These are phyloP conservation scores for Truncatella angustata DNA, from an alignment of 2,329 filamentous ascomycete species.

Conservation along the genomic window DNA sequence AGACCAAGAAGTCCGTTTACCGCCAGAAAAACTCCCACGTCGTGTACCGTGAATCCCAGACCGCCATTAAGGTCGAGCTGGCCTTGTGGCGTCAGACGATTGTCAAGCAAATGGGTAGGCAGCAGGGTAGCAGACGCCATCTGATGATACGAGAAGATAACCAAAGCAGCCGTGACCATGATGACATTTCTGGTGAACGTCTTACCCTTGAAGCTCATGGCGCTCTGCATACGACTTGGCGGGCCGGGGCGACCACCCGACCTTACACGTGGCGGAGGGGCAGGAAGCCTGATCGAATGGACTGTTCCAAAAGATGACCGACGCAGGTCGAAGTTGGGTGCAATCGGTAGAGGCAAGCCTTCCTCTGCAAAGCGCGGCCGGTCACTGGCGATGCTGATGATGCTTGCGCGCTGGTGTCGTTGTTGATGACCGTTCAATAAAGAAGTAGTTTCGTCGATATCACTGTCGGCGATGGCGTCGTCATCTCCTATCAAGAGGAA, in stretches of 20 bases:
- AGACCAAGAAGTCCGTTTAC: conserved; percentile 71
- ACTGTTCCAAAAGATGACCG: conserved; percentile 40
- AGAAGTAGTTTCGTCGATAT: conserved; percentile 26
- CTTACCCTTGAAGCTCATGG: conserved; percentile 21
- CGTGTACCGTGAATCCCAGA: conserved; percentile 62
- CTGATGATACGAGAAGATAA: conserved; percentile 43
- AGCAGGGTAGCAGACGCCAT: conserved; percentile 43
- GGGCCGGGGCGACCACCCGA: not conserved
- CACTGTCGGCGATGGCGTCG: conserved; percentile 14
- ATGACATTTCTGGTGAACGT: conserved; percentile 38
- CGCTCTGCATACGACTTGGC: not conserved
- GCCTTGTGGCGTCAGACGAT: conserved; percentile 24
- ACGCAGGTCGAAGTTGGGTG: conserved; percentile 34
- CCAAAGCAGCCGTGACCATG: conserved; percentile 38
- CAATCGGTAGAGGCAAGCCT: conserved; percentile 30
- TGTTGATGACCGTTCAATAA: conserved; percentile 12
- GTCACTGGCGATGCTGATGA: conserved; percentile 19
- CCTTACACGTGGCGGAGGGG: not conserved
- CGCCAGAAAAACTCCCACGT: conserved; percentile 67
- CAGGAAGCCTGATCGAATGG: conserved; percentile 34
- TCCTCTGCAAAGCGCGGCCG: conserved; percentile 32
- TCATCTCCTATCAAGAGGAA: conserved; percentile 14
- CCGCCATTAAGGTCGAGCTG: conserved; percentile 53
- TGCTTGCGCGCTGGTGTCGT: conserved; percentile 15
- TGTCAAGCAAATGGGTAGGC: conserved; percentile 41